A percentile compares a stretch with the other conserved stretches of the same genome.
Evolutionary conservation across 2,329 filamentous ascomycete species (phyloP).

Genomic region (Aspergillus glaucus): DNA sequence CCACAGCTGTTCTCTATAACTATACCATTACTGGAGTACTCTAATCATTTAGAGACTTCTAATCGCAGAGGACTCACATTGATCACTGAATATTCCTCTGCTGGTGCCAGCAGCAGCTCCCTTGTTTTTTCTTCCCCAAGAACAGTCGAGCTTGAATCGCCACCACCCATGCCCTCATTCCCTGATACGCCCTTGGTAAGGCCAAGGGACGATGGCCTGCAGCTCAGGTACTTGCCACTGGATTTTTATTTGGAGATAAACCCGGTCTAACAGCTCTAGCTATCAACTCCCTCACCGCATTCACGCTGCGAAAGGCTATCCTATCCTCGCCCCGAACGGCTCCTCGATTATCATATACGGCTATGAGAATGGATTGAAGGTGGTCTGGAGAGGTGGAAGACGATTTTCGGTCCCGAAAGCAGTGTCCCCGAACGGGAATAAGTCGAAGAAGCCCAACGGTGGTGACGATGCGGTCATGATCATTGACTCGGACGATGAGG

Average conservation of each 20-base stretch:
- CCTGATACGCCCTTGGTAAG: conserved; percentile 33
- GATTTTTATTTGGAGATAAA: conserved; percentile 6
- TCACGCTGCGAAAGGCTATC: conserved; percentile 52
- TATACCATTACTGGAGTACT: no score
- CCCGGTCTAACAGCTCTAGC: conserved; percentile 31
- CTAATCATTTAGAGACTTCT: no score
- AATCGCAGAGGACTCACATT: neutral
- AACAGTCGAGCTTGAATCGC: conserved; percentile 6
- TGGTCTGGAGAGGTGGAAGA: conserved; percentile 56
- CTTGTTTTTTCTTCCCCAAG: conserved; percentile 10
- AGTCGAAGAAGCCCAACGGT: conserved; percentile 16
- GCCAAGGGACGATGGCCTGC: conserved; percentile 33
- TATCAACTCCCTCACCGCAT: conserved; percentile 56
- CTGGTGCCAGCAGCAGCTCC: neutral
- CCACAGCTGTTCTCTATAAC: no score
- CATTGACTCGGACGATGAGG: conserved; percentile 52
- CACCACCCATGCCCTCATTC: conserved; percentile 27
- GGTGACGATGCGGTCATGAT: conserved; percentile 47
- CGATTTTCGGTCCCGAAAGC: conserved; percentile 35
- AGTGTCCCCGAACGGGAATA: conserved; percentile 18
- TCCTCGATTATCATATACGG: conserved; percentile 57
- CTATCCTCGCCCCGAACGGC: conserved; percentile 53
- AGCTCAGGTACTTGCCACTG: conserved; percentile 32
- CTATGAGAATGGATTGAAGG: conserved; percentile 51
- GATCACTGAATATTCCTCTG: neutral